Conservation (phyloP, 345 rosid species). For the Eucalyptus erythrocorys region DNA sequence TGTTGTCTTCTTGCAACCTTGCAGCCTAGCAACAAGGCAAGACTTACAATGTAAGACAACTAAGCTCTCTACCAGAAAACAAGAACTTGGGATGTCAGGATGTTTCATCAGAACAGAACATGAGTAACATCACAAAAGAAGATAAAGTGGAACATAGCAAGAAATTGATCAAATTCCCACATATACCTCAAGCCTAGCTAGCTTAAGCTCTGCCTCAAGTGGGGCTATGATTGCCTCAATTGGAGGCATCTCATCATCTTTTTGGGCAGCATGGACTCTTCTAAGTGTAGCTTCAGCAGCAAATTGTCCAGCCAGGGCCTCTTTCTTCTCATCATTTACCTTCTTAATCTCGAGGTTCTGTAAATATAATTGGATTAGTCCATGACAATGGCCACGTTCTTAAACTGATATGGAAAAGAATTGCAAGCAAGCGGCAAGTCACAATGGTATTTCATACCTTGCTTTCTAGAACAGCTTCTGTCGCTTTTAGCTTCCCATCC, state of each 20-base stretch:
- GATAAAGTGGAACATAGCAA: neutral
- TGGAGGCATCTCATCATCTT: conserved; percentile 48
- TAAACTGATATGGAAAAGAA: neutral
- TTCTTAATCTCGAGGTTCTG: conserved; percentile 42
- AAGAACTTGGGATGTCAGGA: neutral
- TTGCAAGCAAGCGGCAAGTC: neutral
- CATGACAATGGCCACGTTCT: neutral
- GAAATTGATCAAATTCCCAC: neutral
- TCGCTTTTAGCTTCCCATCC: conserved; percentile 29
- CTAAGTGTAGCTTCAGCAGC: conserved; percentile 45
- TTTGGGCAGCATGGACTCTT: conserved; percentile 44
- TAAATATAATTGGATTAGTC: neutral
- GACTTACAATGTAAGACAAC: neutral
- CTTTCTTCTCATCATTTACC: conserved; percentile 32
- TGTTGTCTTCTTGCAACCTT: conserved; percentile 35
- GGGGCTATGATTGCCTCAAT: conserved; percentile 43
- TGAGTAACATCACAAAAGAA: neutral
- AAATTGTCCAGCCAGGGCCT: conserved; percentile 39
- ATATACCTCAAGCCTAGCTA: conserved; percentile 28
- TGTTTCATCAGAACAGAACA: neutral
- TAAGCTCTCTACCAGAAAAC: neutral
- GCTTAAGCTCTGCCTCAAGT: conserved; percentile 39
- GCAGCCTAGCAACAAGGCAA: conserved; percentile 9
- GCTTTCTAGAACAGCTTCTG: conserved; percentile 33
- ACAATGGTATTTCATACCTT: conserved; percentile 11